Percentiles rank a stretch among this genome's conserved stretches.
Evolutionary conservation across 352 stramenopile species (phyloP).

Genomic region (Globisporangium sylvaticum): DNA sequence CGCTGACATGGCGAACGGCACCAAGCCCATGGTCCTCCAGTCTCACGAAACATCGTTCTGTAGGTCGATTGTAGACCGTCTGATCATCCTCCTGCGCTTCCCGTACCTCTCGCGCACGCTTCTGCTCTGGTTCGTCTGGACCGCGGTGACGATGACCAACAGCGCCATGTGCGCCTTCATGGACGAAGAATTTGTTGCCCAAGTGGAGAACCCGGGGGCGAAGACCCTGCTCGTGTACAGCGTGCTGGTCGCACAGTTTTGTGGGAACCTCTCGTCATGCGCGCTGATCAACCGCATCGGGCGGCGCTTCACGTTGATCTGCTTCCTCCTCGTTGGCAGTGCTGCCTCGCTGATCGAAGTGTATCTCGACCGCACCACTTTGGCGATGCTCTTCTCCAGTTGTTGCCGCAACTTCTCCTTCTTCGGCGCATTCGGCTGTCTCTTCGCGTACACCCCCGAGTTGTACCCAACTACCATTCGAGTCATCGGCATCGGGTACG

Average conservation of each 20-base stretch:
- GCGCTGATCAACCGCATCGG: constrained; percentile 29
- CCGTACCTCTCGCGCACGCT: constrained; percentile 31
- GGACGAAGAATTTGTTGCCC: constrained; percentile 10
- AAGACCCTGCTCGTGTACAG: background rate
- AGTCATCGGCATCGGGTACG: constrained; percentile 14
- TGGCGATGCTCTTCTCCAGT: background rate
- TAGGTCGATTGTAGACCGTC: constrained; percentile 17
- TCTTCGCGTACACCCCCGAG: background rate
- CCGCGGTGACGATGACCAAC: constrained; percentile 20
- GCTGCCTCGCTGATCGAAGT: constrained; percentile 18
- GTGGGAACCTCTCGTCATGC: constrained; percentile 27
- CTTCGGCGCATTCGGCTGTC: background rate
- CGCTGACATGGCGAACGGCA: background rate
- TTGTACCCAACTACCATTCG: constrained; percentile 20
- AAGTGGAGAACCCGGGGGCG: constrained; percentile 13
- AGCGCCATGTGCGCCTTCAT: constrained; percentile 25
- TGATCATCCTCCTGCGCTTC: constrained; percentile 28
- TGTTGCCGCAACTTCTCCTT: background rate
- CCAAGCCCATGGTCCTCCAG: background rate
- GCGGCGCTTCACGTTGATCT: constrained; percentile 24
- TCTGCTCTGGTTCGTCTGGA: constrained; percentile 45
- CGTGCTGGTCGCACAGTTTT: constrained; percentile 24
- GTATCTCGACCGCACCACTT: constrained; percentile 15
- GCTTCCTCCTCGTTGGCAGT: constrained; percentile 4
- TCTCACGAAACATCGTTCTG: constrained; percentile 18